Evolutionary conservation across 371 early-diverging fungal species (phyloP), one percentile per base, ranked within the genome.

Genomic region (Mortierella sp.): DNA sequence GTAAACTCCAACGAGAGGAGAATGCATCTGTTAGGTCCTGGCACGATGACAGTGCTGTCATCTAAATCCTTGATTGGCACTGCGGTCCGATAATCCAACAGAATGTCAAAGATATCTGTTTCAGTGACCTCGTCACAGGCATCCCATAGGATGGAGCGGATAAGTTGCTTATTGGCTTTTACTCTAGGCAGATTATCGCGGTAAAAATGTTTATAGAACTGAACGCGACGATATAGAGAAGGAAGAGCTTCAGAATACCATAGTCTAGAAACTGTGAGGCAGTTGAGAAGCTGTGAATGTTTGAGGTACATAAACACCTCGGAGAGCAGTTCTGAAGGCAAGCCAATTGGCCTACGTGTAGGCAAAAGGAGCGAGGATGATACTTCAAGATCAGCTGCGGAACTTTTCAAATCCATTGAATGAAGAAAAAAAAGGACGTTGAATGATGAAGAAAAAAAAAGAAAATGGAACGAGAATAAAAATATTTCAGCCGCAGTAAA

Each of bases 191-290:
- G 43, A 28, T 40, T 31, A 34, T 23, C 22, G 17, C 32, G 35
- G 19, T 3, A 35, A 13, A 17, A 45, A 57, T 19, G 22, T 26
- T 22, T 34, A 17, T 28, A 9, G 34, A 63, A 26, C 22, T 34
- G n/a, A 6, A 32, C 37, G 42, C 29, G 56, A 31, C 65, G 53
- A 37, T 42, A 64, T 28, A 64, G 65, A n/a, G 42, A 10, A 6
- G 28, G 40, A 34, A 64, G 12, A 28, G 34, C 32, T 26, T 64
- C 65, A 19, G 28, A 7, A 49, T 64, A 12, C 65, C 65, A 64
- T 12, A 26, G 42, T 8, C 65, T 22, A 5, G 65, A 64, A 23
- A 64, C 65, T 2, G 64, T 63, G 53, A 64, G 55, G 43, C 53
- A 37, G 17, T 34, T 15, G 42, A 19, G 8, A 37, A 55, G 56